phyloP scores from a whole-genome alignment of 192 early-diverging fungal species.

The Linnemannia schmuckeri region DNA sequence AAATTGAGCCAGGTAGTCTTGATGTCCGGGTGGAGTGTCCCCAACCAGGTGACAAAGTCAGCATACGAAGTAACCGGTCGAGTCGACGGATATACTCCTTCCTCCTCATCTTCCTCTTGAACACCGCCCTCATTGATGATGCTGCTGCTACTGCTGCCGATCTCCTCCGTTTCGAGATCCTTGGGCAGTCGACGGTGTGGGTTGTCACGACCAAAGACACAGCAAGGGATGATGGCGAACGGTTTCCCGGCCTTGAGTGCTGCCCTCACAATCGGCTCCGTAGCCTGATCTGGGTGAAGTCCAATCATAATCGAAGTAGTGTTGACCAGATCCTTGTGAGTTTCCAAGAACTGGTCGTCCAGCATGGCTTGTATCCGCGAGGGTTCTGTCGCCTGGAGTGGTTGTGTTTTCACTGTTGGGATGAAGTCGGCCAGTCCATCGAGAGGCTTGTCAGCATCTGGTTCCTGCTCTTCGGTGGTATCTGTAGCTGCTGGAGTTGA shows the following conservation, averaged over 20 bases:
- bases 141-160: neutral
- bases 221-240: slow-evolving; percentile 72
- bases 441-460: slow-evolving; percentile 19
- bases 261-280: slow-evolving; percentile 68
- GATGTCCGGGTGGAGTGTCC: slow-evolving; percentile 37
- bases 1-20: slow-evolving; percentile 53
- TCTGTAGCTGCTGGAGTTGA: neutral
- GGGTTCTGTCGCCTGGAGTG: slow-evolving; percentile 42
- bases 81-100: slow-evolving; percentile 2
- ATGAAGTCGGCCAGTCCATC: slow-evolving; percentile 18
- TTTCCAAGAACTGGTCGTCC: slow-evolving; percentile 51
- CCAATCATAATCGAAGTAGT: slow-evolving; percentile 63
- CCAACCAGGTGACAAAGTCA: slow-evolving; percentile 50
- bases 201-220: slow-evolving; percentile 69
- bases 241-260: slow-evolving; percentile 61
- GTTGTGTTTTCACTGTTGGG: slow-evolving; percentile 26
- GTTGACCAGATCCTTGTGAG: slow-evolving; percentile 33
- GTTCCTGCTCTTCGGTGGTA: slow-evolving; percentile 18
- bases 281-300: slow-evolving; percentile 71
- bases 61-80: slow-evolving; percentile 48
- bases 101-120: neutral
- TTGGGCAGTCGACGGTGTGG: slow-evolving; percentile 57
- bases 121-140: neutral
- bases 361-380: slow-evolving; percentile 46
- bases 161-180: neutral